Evolutionary conservation across 1,139 yeast genomes (phyloP), one percentile per base, ranked within the genome.

Genomic region (Pichia sorboxylosa): DNA sequence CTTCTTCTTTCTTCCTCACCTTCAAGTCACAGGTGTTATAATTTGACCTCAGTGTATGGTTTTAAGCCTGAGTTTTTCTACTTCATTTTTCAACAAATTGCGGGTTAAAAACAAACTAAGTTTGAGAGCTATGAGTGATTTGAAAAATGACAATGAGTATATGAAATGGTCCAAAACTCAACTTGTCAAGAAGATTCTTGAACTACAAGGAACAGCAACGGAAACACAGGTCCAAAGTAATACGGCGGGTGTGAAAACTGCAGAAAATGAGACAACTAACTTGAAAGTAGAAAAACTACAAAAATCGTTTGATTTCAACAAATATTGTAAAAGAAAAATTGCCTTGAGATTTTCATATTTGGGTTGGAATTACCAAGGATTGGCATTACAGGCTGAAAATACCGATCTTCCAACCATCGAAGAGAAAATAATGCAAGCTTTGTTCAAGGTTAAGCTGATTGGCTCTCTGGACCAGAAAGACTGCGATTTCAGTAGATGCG

Each of bases 301-400:
- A 34, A 76, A 69, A 49, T 56, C 52, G 17, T 73, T 87, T 51
- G 93, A 83, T 46, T 83, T 82, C 48, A 59, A 73, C 15, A 75
- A 72, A 41, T 74, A 73, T 47, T 48, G 63, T n/a, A 73, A 73
- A 5, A 59, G 97, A 33, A 73, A 72, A 43, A 67, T 90, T 15
- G 97, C 94, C 0, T 52, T 90, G 23, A 63, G 71, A 42, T 90
- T 90, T 59, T 81, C 95, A 0, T 90, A 90, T 52, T 54, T 83
- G 25, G 96, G 98, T 13, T 85, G 95, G 95, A 72, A 81, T 47
- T 90, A 87, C 54, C 83, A 80, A 47, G 99, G 99, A 0, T 62
- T 90, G 21, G 95, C 94, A 1, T 63, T 69, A 32, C 98, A 90
- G 52, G 66, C 65, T 37, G 81, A 73, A 24, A 72, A 72, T 1